Base-by-base conservation (phyloP, 2,329 filamentous ascomycete species). In the Coleophoma crateriformis region DNA sequence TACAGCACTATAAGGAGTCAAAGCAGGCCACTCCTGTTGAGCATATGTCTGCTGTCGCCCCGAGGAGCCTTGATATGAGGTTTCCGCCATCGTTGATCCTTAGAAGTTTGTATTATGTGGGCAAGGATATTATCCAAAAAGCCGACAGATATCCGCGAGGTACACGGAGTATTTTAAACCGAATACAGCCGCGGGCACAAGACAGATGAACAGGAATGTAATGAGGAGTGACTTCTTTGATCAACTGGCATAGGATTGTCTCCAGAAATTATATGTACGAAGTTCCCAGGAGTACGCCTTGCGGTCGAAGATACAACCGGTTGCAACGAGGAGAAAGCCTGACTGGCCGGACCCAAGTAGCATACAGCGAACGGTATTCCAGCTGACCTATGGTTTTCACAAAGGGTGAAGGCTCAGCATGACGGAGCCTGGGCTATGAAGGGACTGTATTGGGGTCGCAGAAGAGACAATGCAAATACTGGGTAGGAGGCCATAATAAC, bases 391-490 rank as follows among this genome's bases (percentile, higher is more conserved):
- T 56, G 56, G 53, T 39, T 59, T 57, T 57, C 52, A 50, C 47
- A 48, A 52, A 32, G 47, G 45, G 41, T 34, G 43, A 57, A 43
- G 57, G 57, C 54, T 56, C 52, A 56, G 58, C 50, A 52, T 45
- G 33, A 43, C 51, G 54, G 53, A 54, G 54, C 51, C 56, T 45
- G 48, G 58, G 53, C 37, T 52, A 40, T 38, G 10, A 19, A 50
- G 49, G 41, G 17, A 56, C 49, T 41, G 50, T 38, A 37, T 17
- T 39, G 44, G 48, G 54, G 57, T 54, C 53, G 51, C 53, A 59
- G 56, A 54, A 50, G 52, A 39, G 27, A 27, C n/a, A 47, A 27
- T 37, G 33, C 13, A 45, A 17, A 39, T 40, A n/a, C 27, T 50
- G 49, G 45, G 37, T 37, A 27, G 41, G 14, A 32, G 22, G 41